These are phyloP conservation scores for Clitoria ternatea DNA, from an alignment of 306 rosid species.

Conservation along the genomic window DNA sequence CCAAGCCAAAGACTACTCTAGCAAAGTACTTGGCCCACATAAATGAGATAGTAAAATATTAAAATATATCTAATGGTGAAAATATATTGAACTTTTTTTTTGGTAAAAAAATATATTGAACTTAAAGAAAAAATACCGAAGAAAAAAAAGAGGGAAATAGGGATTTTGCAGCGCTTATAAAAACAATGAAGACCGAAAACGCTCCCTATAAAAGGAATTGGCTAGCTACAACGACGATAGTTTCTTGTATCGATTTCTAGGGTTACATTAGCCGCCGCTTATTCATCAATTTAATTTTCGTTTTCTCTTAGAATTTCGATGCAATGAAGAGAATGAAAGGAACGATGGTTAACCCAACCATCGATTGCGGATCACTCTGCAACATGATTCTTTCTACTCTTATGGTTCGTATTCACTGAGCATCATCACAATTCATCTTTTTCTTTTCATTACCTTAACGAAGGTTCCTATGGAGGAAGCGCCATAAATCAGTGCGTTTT, in stretches of 20 bases:
- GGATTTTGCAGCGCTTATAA: no score
- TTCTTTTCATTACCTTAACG: background rate
- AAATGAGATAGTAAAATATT: no score
- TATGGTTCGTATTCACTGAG: constrained; percentile 99
- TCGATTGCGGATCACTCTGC: constrained; percentile 55
- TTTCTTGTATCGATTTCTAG: background rate
- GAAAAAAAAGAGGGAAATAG: no score
- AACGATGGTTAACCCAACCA: constrained; percentile 8
- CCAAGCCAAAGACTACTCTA: no score
- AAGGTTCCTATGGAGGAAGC: constrained; percentile 91
- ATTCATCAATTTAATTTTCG: background rate
- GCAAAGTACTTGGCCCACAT: no score
- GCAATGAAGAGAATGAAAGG: constrained; percentile 53
- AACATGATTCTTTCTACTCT: constrained; percentile 44
- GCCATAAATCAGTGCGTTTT: constrained; percentile 59
- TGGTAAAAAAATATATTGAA: no score
- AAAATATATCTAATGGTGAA: no score
- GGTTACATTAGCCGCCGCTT: background rate
- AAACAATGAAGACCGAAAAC: background rate
- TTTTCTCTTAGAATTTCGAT: background rate
- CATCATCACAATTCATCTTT: constrained; percentile 18
- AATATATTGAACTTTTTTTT: no score
- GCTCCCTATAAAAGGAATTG: background rate
- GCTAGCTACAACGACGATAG: no score
- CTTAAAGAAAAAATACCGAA: no score